phyloP scores from a whole-genome alignment of 225 moss, liverwort and hornwort genomes.

The Climacium dendroides region DNA sequence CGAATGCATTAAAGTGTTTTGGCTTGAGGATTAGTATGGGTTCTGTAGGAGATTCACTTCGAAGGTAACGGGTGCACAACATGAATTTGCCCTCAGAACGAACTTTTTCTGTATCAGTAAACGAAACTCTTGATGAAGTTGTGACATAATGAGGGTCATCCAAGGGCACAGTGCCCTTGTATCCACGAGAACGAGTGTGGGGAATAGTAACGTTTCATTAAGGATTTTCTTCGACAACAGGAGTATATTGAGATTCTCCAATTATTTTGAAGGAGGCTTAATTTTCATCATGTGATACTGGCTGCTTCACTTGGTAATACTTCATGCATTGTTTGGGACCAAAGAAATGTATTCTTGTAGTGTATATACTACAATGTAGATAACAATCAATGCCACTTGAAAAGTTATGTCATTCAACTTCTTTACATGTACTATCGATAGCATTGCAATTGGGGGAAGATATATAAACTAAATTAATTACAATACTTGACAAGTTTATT shows the following conservation, averaged over 20 bases:
- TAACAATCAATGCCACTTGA: not conserved
- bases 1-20: not conserved
- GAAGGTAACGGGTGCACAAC: not conserved
- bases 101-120: not conserved
- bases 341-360: not conserved
- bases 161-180: not conserved
- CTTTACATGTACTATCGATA: not conserved
- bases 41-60: not conserved
- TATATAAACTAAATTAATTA: not conserved
- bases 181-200: not conserved
- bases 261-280: not conserved
- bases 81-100: not conserved
- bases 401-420: not conserved
- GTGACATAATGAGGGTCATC: not conserved
- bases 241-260: not conserved
- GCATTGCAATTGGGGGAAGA: not conserved
- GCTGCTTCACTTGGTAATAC: not conserved
- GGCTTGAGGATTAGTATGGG: not conserved
- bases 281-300: not conserved
- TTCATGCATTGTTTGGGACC: not conserved
- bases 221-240: not conserved
- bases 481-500: too few species aligned
- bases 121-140: not conserved
- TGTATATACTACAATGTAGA: not conserved
- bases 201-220: not conserved